A percentile compares a stretch with the other conserved stretches of the same genome.
Evolutionary conservation across 1,139 yeast genomes (phyloP).

Genomic region (Meyerozyma guilliermondii): DNA sequence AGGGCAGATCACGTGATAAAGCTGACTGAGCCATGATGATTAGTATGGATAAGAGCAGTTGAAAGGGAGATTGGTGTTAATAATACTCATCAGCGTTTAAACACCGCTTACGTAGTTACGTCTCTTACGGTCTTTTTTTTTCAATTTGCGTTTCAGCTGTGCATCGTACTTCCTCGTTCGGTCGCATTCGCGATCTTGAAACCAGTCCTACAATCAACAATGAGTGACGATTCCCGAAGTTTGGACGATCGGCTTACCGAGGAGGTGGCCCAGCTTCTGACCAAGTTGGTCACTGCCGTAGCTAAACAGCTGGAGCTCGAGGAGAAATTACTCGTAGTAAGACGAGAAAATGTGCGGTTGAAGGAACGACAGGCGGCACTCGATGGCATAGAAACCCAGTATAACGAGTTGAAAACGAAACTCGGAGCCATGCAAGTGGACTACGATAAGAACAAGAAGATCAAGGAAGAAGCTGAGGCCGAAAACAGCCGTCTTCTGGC

Average conservation of each 20-base stretch:
- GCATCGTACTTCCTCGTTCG: neutral
- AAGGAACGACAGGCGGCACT: constrained; percentile 16
- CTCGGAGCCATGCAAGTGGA: constrained; percentile 23
- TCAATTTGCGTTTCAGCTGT: too few relatives aligned
- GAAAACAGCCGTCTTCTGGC: constrained; percentile 55
- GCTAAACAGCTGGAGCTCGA: constrained; percentile 54
- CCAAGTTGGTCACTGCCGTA: constrained; percentile 56
- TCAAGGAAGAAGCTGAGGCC: constrained; percentile 47
- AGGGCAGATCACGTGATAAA: neutral
- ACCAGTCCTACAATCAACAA: neutral
- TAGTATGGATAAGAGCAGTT: too few relatives aligned
- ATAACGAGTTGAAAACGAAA: constrained; percentile 28
- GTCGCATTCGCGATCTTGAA: neutral
- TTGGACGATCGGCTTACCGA: constrained; percentile 40
- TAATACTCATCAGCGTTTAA: too few relatives aligned
- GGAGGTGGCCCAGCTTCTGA: constrained; percentile 54
- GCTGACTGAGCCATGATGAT: too few relatives aligned
- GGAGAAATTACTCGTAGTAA: constrained; percentile 30
- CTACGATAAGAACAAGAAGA: constrained; percentile 27
- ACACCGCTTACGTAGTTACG: too few relatives aligned
- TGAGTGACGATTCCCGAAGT: neutral
- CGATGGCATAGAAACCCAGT: constrained; percentile 20
- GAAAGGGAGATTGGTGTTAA: too few relatives aligned
- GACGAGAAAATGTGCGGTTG: constrained; percentile 25
- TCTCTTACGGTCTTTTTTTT: too few relatives aligned